phyloP scores from a whole-genome alignment of 257 asterid genomes.

The Solanum dulcamara region DNA sequence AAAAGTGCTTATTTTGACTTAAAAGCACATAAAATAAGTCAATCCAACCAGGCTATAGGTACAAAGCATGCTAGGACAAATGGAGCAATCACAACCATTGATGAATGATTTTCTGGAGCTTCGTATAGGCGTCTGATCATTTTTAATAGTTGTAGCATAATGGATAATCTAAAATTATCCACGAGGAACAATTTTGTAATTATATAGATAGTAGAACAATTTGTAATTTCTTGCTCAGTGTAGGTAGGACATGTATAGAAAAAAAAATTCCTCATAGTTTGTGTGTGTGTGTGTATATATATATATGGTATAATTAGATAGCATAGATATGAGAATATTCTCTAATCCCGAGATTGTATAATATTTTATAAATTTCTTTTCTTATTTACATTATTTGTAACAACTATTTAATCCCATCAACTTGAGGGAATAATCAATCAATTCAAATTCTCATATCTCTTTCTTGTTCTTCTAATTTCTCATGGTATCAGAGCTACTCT shows the following conservation, averaged over 20 bases:
- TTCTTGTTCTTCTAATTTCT: not conserved
- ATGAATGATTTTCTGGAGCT: not conserved
- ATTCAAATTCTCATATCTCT: not conserved
- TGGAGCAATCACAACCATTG: not conserved
- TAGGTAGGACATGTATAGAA: not conserved
- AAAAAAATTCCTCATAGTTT: not conserved
- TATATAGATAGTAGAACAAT: not conserved
- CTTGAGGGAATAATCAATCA: not conserved
- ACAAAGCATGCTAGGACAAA: not conserved
- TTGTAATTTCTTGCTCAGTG: not conserved
- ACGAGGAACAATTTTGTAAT: not conserved
- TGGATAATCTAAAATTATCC: not conserved
- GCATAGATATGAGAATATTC: not conserved
- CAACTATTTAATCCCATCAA: not conserved
- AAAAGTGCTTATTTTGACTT: not conserved
- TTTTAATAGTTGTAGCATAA: not conserved
- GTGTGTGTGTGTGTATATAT: no score
- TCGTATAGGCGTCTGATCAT: not conserved
- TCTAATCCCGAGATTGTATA: not conserved
- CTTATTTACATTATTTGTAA: not conserved
- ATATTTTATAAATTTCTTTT: no score
- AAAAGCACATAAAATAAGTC: not conserved
- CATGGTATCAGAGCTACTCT: not conserved
- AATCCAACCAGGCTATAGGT: not conserved
- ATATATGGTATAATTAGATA: not conserved